Conservation (phyloP, 805 yeast species). For the Lipomyces mesembrius region DNA sequence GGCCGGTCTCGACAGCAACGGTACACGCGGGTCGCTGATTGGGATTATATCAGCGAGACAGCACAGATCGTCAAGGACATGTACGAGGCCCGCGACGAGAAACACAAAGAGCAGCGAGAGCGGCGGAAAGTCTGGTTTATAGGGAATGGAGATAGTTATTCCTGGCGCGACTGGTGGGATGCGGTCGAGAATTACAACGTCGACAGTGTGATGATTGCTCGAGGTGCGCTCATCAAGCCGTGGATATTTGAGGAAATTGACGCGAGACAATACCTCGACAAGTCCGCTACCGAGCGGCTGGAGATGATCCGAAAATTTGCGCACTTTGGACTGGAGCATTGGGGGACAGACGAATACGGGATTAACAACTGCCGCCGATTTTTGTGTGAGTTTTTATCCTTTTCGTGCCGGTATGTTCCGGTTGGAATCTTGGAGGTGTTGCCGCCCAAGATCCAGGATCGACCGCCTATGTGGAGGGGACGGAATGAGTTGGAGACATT, state of each 20-base stretch:
- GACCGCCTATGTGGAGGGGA: constrained; percentile 93
- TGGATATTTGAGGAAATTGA: constrained; percentile 98
- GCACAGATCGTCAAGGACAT: constrained; percentile 65
- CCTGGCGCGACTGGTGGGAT: constrained; percentile 84
- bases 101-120: constrained; percentile 52
- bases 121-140: constrained; percentile 71
- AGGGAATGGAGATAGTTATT: constrained; percentile 93
- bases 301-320: constrained; percentile 73
- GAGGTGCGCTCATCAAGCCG: constrained; percentile 97
- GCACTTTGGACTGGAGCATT: constrained; percentile 84
- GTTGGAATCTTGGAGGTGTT: constrained; percentile 86
- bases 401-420: constrained; percentile 93
- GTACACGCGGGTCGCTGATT: constrained; percentile 87
- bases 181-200: constrained; percentile 69
- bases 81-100: constrained; percentile 51
- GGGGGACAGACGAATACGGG: constrained; percentile 98
- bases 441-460: constrained; percentile 87
- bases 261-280: constrained; percentile 85
- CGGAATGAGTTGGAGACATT: constrained; percentile 90
- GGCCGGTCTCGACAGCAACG: constrained; percentile 97
- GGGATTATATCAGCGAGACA: constrained; percentile 83
- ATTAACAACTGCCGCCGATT: constrained; percentile 84
- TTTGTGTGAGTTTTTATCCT: constrained; percentile 91
- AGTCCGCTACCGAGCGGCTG: constrained; percentile 85
- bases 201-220: constrained; percentile 95